A percentile compares a stretch with the other conserved stretches of the same genome.
Conservation (phyloP, 1,139 yeast genomes). For the Ashbya aceris region DNA sequence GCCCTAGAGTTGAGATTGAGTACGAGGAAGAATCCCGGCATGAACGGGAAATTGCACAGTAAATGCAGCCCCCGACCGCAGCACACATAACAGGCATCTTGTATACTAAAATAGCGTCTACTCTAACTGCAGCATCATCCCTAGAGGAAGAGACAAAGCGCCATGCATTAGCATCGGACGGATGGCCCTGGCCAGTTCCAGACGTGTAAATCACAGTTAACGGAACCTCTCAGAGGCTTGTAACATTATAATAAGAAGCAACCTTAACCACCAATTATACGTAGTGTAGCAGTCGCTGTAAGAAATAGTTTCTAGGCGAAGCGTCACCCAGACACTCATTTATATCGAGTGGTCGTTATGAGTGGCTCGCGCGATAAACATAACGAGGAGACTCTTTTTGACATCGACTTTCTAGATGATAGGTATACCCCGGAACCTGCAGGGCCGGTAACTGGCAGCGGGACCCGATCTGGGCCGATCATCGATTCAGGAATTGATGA, state of each 20-base stretch:
- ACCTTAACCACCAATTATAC: no score
- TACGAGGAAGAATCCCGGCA: conserved; percentile 53
- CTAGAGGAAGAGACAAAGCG: no score
- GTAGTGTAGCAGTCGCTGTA: no score
- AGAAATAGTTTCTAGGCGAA: no score
- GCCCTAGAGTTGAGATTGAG: conserved; percentile 75
- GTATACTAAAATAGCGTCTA: not conserved
- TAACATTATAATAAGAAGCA: not conserved
- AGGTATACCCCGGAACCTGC: conserved; percentile 3
- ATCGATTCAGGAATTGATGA: conserved; percentile 10
- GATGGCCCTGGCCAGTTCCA: no score
- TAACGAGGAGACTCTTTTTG: conserved; percentile 23
- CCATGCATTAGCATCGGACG: no score
- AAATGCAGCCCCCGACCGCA: not conserved
- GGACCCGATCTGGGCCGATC: conserved; percentile 8
- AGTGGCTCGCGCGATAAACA: conserved; percentile 1
- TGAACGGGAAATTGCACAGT: conserved; percentile 23
- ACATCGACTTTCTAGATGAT: conserved; percentile 23
- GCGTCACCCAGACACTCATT: no score
- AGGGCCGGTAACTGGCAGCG: not conserved
- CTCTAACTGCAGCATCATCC: no score
- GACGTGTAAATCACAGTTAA: not conserved
- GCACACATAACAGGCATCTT: not conserved
- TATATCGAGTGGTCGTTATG: not conserved
- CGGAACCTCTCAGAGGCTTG: not conserved